Conservation (phyloP, 2,329 filamentous ascomycete species). For the Trichothecium sympodiale region DNA sequence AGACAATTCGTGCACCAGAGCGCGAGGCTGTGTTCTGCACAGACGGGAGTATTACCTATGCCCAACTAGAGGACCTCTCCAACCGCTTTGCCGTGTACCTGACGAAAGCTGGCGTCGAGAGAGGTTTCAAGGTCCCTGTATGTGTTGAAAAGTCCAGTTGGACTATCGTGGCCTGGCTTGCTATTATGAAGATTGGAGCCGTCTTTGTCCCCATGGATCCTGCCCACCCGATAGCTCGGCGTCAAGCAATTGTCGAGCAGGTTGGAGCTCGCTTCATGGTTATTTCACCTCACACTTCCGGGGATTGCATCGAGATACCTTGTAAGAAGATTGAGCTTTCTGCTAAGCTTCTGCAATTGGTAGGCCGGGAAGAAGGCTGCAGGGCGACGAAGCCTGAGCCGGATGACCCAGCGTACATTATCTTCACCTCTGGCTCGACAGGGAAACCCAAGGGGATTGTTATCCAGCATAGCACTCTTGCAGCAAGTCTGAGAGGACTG, state of each 20-base stretch:
- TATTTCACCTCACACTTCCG: too few species aligned
- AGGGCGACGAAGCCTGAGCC: too few species aligned
- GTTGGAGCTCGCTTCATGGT: background rate
- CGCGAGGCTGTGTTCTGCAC: slow-evolving; percentile 2
- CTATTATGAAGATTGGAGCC: background rate
- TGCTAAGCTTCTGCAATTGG: too few species aligned
- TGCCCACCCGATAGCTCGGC: background rate
- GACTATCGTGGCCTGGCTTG: background rate
- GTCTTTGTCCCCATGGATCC: slow-evolving; percentile 1
- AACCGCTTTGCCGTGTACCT: background rate
- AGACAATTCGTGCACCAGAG: slow-evolving; percentile 1
- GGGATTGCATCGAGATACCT: too few species aligned
- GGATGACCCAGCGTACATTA: too few species aligned
- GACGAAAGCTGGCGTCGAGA: slow-evolving; percentile 12
- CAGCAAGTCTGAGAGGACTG: too few species aligned
- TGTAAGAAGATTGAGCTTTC: too few species aligned
- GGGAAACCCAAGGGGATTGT: too few species aligned
- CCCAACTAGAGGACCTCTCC: slow-evolving; percentile 14
- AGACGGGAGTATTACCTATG: slow-evolving; percentile 19
- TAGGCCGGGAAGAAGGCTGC: too few species aligned
- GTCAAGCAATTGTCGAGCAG: background rate
- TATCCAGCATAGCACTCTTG: too few species aligned
- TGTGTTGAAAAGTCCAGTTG: slow-evolving; percentile 2
- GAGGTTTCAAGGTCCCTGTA: too few species aligned
- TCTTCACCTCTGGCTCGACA: too few species aligned